phyloP scores from a whole-genome alignment of 768 basidiomycete species.

The Mycena metata region DNA sequence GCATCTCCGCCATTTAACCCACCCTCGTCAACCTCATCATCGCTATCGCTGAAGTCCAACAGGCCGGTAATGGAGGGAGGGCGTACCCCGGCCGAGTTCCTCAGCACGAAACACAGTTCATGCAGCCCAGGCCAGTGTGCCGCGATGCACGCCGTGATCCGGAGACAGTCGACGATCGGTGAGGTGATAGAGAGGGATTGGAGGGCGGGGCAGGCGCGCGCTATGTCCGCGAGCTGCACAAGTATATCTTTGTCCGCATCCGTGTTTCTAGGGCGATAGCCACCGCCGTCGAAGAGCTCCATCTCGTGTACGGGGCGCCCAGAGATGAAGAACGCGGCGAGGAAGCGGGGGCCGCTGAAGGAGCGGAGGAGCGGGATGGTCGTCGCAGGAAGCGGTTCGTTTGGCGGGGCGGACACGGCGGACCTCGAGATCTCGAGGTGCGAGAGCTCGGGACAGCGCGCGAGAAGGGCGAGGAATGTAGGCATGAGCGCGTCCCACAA shows the following conservation, averaged over 20 bases:
- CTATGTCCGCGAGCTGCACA: background rate
- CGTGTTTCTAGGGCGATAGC: background rate
- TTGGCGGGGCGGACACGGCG: background rate
- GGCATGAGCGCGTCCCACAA: background rate
- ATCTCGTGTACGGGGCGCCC: background rate
- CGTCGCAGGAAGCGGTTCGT: background rate
- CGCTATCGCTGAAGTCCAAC: background rate
- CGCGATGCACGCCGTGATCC: background rate
- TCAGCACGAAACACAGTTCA: background rate
- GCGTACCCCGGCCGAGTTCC: background rate
- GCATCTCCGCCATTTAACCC: too few relatives aligned
- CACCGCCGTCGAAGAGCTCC: too few relatives aligned
- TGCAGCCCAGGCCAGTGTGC: background rate
- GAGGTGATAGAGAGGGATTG: background rate
- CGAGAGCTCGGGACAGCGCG: background rate
- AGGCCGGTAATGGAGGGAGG: background rate
- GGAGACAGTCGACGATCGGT: background rate
- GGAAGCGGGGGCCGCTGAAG: background rate
- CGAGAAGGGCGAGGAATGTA: background rate
- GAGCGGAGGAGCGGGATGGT: background rate
- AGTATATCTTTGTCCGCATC: background rate
- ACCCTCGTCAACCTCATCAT: background rate
- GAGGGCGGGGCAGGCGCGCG: background rate
- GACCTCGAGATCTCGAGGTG: background rate
- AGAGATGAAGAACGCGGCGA: background rate